Percentiles rank a stretch among this genome's conserved stretches.
Evolutionary conservation across 2,329 filamentous ascomycete species (phyloP).

Genomic region (Coleophoma eucalyptorum): DNA sequence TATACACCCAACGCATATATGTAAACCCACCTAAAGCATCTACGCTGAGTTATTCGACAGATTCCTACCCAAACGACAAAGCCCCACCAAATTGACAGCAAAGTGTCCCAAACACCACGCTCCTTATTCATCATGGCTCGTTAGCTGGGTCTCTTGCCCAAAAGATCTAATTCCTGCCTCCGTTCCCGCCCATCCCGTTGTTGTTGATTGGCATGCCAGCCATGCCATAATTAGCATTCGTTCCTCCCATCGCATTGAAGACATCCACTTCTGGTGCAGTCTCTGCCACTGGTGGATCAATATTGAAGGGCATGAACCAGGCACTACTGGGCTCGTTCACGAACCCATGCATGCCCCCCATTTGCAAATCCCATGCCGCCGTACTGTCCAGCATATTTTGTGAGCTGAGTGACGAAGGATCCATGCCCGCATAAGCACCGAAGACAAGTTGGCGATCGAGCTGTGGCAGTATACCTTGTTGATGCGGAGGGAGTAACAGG

Average conservation of each 20-base stretch:
- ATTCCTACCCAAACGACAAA: too few species aligned
- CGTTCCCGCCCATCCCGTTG: conserved; percentile 31
- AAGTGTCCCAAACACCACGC: conserved; percentile 3
- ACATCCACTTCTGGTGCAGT: conserved; percentile 41
- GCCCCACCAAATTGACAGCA: not conserved
- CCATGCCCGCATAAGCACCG: conserved; percentile 60
- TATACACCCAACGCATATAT: too few species aligned
- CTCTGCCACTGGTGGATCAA: conserved; percentile 72
- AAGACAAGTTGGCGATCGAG: conserved; percentile 76
- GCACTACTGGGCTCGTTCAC: conserved; percentile 53
- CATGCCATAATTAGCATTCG: conserved; percentile 13
- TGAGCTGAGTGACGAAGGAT: conserved; percentile 28
- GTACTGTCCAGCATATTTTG: conserved; percentile 19
- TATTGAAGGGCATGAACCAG: conserved; percentile 93
- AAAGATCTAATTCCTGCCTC: conserved; percentile 5
- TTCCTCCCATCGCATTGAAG: conserved; percentile 16
- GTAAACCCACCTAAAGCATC: too few species aligned
- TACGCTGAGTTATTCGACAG: too few species aligned
- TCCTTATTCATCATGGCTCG: conserved; percentile 1
- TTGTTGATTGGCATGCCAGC: conserved; percentile 18
- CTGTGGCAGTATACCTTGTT: conserved; percentile 55
- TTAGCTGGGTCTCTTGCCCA: not conserved
- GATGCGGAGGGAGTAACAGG: conserved; percentile 47
- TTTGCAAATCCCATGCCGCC: conserved; percentile 23
- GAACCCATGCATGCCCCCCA: conserved; percentile 19